Evolutionary conservation across 352 stramenopile genomes (phyloP), one percentile per base, ranked within the genome.

Genomic region (Pythium scleroteichum): DNA sequence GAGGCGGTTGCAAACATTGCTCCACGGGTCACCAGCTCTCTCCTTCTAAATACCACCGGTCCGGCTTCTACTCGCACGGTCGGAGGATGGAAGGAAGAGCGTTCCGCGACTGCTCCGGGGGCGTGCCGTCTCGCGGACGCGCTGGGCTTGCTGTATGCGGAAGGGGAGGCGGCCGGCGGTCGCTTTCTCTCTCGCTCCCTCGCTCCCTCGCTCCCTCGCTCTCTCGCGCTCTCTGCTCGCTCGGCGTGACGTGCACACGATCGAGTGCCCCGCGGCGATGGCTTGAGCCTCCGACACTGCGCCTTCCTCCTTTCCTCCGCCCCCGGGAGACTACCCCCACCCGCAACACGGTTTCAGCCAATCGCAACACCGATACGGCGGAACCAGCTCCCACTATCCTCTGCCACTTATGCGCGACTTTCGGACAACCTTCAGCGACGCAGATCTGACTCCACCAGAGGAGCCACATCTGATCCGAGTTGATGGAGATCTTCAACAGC

Each of bases 401-500:
- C 62, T 73, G 56, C 40, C 50, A 61, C 66, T 73, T 68, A 73
- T 65, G 66, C 23, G 53, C 66, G 49, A 73, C 66, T 45, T 68
- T 68, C 60, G 26, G 23, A 45, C 45, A 26, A 67, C 60, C 51
- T 53, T 61, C 60, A 35, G 5, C n/a, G n/a, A n/a, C n/a, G n/a
- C n/a, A n/a, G n/a, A n/a, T n/a, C n/a, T n/a, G n/a, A n/a, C n/a
- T n/a, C n/a, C n/a, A n/a, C n/a, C n/a, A n/a, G n/a, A n/a, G n/a
- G n/a, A n/a, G n/a, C n/a, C n/a, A n/a, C n/a, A n/a, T n/a, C n/a
- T n/a, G n/a, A n/a, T n/a, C n/a, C n/a, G n/a, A n/a, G n/a, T n/a
- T n/a, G n/a, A n/a, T n/a, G n/a, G n/a, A 35, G 29, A 35, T 35
- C 29, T 35, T 35, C 29, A 35, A 35, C 29, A 35, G 29, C 5